Base-by-base conservation (phyloP, 108 stramenopile genomes). In the Epithemia pelagica region DNA sequence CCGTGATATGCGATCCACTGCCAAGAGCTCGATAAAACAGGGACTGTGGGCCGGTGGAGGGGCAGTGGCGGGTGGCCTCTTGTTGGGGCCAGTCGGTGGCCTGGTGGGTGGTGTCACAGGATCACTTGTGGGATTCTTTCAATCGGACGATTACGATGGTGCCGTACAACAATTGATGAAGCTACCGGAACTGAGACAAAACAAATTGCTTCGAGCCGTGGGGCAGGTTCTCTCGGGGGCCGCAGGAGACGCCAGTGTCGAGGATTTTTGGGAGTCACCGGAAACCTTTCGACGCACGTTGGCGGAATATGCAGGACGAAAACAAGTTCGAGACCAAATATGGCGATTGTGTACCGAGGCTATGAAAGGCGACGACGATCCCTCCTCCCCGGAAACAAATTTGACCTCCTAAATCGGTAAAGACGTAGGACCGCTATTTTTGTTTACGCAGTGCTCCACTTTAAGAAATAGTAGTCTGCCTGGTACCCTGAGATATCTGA, bases 51-150 rank as follows among this genome's bases (percentile, higher is more conserved):
- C 84, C 8, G 84, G 76, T 51, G 72, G 69, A 31, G 81, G 77
- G 21, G 84, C 84, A 1, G 57, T 82, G 53, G 68, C 70, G 20
- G 84, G 84, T 1, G 79, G 77, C 5, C 64, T 85, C 26, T 1
- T 85, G 10, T 30, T 76, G 23, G 86, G 86, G 26, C 82, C 86
- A 1, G 46, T 84, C 27, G 86, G 86, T 64, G 86, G 82, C 19
- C 64, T 87, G 68, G 61, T 87, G 2, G 86, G 86, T 26, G 86
- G 86, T 22, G 61, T 87, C 29, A 58, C 52, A 27, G 86, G 86
- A 7, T 62, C 59, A 26, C n/a, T 87, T 26, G 54, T 77, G 1
- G 86, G 86, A 28, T 87, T 74, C 52, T 27, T 79, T 2, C 30
- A 65, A 52, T 52, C 74, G 20, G 78, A 78, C 56, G 62, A 81